phyloP scores from a whole-genome alignment of 257 asterid species.

The Fraxinus quadrangulata region DNA sequence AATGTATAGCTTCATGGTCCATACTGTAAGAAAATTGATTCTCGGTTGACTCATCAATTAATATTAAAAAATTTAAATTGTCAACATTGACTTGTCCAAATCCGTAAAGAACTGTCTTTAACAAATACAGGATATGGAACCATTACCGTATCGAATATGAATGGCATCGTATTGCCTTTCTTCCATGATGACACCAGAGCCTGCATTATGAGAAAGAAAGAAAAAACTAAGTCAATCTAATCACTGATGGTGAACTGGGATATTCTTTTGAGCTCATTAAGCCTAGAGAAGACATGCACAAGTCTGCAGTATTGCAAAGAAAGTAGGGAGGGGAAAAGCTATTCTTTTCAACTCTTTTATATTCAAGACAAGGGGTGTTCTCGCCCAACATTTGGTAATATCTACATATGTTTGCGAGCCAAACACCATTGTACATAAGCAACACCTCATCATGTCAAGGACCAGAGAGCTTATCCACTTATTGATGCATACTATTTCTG shows the following conservation, averaged over 20 bases:
- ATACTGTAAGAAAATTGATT: not conserved
- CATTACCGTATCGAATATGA: conserved; percentile 79
- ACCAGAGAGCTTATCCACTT: not conserved
- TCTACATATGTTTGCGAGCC: not conserved
- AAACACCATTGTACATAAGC: not conserved
- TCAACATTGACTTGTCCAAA: conserved; percentile 11
- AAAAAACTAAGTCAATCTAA: not conserved
- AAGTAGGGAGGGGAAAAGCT: not conserved
- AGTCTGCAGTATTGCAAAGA: not conserved
- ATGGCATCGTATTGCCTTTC: conserved; percentile 86
- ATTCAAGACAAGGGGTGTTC: not conserved
- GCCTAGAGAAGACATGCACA: not conserved
- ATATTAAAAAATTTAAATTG: not conserved
- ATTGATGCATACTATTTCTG: not conserved
- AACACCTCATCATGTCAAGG: not conserved
- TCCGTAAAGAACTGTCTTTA: not conserved
- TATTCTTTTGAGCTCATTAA: not conserved
- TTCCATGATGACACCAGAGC: conserved; percentile 87
- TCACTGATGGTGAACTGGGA: not conserved
- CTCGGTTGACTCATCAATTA: not conserved
- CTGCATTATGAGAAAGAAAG: conserved; percentile 41
- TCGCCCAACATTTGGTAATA: not conserved
- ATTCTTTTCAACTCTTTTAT: not conserved
- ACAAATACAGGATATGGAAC: conserved; percentile 6
- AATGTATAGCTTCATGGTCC: not conserved